Conservation (phyloP, 352 stramenopile species). For the Phytophthora agathidicida region DNA sequence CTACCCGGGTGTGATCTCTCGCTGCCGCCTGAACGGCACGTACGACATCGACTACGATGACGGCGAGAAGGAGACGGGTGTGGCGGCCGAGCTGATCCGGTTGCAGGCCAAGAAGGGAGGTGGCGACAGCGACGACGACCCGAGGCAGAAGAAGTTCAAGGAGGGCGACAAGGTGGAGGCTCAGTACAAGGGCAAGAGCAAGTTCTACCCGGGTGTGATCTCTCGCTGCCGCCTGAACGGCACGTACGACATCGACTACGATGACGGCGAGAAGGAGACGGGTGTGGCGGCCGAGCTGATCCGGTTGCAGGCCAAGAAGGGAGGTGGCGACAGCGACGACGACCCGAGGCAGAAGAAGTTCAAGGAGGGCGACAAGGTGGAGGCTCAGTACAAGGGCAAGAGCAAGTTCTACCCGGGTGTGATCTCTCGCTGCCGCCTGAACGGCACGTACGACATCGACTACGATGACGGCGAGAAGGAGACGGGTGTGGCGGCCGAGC, state of each 20-base stretch:
- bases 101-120: constrained; percentile 10
- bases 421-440: constrained; percentile 19
- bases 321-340: constrained; percentile 14
- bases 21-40: constrained; percentile 19
- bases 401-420: constrained; percentile 20
- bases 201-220: constrained; percentile 20
- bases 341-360: constrained; percentile 19
- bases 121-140: constrained; percentile 16
- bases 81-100: constrained; percentile 18
- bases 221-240: constrained; percentile 17
- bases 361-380: constrained; percentile 21
- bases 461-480: constrained; percentile 22
- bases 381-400: constrained; percentile 24
- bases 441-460: constrained; percentile 23
- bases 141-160: constrained; percentile 22
- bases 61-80: constrained; percentile 22
- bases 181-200: constrained; percentile 22
- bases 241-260: constrained; percentile 25
- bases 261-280: constrained; percentile 21
- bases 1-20: constrained; percentile 18
- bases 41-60: constrained; percentile 24
- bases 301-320: constrained; percentile 12
- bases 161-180: constrained; percentile 20
- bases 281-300: constrained; percentile 20
- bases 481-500: constrained; percentile 19